Base-by-base conservation (phyloP, 768 basidiomycete species). In the Mycena chlorophos region DNA sequence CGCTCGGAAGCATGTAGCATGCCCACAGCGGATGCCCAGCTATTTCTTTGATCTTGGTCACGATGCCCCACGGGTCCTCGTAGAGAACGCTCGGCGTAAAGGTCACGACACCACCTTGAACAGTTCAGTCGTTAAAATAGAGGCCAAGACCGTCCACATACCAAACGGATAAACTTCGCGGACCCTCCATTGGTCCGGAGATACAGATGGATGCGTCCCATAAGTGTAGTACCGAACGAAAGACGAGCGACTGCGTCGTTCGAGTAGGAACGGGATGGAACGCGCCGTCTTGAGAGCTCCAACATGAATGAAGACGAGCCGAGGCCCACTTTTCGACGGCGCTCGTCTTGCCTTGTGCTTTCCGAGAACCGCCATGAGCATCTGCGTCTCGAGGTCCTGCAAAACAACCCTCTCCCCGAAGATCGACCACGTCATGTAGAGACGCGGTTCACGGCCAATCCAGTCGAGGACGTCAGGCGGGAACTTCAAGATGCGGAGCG, bases 131-230 rank as follows among this genome's bases (percentile, higher is more conserved):
- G 12, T 34, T 37, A 14, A 46, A 23, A 22, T 31, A 30, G 29
- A 54, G 16, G 26, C 26, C 34, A 43, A 25, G 37, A 28, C 1
- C 3, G 34, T 25, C 16, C 13, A 68, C 79, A 48, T 64, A 89
- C 89, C 89, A 54, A 81, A 67, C 34, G 86, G 86, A 63, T 82
- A 90, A 12, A 91, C 79, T 58, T 86, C 85, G 28, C 78, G 75
- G 6, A 89, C 62, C n/a, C 79, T 80, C 87, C 86, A 88, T 28
- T 75, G 69, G 5, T 73, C 66, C 17, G 75, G 76, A n/a, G 75
- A 68, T 14, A 87, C 69, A 17, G 66, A 75, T 26, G 79, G 68
- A 67, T 88, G 82, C 12, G 85, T 81, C 0, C 89, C 89, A 70
- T 86, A 92, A 0, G 80, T 80, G 64, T 83, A 82, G 61, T 90